Percentiles rank a stretch among this genome's conserved stretches.
Conservation (phyloP, 1,284 basidiomycete species). For the Rugiboletus extremiorientalis region DNA sequence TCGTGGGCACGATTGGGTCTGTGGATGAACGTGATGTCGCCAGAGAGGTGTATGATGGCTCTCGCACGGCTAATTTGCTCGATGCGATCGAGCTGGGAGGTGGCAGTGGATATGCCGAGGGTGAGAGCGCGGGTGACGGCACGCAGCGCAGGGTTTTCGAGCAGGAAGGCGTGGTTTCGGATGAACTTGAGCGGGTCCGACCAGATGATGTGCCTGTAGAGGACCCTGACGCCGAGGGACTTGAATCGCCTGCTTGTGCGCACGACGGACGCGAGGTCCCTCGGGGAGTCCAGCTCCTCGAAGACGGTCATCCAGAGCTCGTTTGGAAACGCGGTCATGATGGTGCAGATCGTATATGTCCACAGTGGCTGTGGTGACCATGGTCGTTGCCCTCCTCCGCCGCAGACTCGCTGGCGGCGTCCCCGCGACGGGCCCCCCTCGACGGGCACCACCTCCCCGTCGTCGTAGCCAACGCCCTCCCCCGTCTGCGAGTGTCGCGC, state of each 20-base stretch:
- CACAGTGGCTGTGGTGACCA: not conserved
- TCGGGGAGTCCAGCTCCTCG: conserved; percentile 29
- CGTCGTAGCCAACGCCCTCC: not conserved
- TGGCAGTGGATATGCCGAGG: conserved; percentile 28
- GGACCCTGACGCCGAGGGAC: conserved; percentile 30
- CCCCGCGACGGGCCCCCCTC: not conserved
- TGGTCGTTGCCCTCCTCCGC: too few relatives aligned
- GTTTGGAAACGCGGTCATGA: conserved; percentile 21
- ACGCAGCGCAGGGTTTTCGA: conserved; percentile 3
- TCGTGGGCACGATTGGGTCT: conserved; percentile 23
- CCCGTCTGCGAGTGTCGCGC: not conserved
- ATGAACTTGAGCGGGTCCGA: conserved; percentile 29
- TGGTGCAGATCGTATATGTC: not conserved
- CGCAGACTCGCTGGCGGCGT: too few relatives aligned
- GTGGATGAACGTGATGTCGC: conserved; percentile 12
- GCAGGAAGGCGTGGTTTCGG: conserved; percentile 16
- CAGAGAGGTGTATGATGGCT: conserved; percentile 20
- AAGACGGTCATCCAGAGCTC: conserved; percentile 31
- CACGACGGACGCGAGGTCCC: conserved; percentile 35
- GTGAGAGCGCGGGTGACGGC: conserved; percentile 22
- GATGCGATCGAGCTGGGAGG: conserved; percentile 20
- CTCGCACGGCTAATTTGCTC: conserved; percentile 30
- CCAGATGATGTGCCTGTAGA: conserved; percentile 42
- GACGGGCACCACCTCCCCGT: not conserved
- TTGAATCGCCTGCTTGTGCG: conserved; percentile 35